These are phyloP conservation scores for Babesia caballi DNA, from an alignment of 169 alveolate species.

Conservation along the genomic window DNA sequence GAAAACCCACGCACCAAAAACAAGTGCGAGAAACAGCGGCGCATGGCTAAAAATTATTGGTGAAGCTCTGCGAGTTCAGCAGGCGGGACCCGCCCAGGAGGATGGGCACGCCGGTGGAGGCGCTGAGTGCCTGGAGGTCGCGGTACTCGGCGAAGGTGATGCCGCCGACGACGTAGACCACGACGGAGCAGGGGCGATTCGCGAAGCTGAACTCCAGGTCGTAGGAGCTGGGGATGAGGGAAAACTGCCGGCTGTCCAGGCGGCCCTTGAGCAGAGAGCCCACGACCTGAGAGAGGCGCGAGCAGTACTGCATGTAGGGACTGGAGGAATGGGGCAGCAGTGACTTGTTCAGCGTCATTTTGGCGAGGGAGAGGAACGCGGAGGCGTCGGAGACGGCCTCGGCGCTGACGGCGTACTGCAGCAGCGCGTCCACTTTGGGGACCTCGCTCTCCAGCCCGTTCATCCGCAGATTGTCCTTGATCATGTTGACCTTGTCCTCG, in stretches of 20 bases:
- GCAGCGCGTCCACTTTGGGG: constrained; percentile 25
- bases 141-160: constrained; percentile 85
- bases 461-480: constrained; percentile 53
- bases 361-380: constrained; percentile 1
- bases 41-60: constrained; percentile 25
- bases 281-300: constrained; percentile 28
- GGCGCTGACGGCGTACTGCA: constrained; percentile 1
- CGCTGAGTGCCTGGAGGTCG: constrained; percentile 68
- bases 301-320: constrained; percentile 55
- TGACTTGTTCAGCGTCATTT: constrained; percentile 27
- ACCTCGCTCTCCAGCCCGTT: constrained; percentile 35
- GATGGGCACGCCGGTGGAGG: constrained; percentile 57
- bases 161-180: constrained; percentile 87
- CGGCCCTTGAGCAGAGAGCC: constrained; percentile 42
- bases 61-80: constrained; percentile 50
- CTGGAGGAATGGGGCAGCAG: constrained; percentile 7
- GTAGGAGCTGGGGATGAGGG: constrained; percentile 53
- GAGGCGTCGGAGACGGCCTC: neutral
- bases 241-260: constrained; percentile 36
- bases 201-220: constrained; percentile 52
- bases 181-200: constrained; percentile 60
- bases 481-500: constrained; percentile 28
- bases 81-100: constrained; percentile 61
- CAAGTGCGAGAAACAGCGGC: neutral
- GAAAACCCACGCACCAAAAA: constrained; percentile 9